Conservation (phyloP, 148 eudicot species). For the Cornus kousa region DNA sequence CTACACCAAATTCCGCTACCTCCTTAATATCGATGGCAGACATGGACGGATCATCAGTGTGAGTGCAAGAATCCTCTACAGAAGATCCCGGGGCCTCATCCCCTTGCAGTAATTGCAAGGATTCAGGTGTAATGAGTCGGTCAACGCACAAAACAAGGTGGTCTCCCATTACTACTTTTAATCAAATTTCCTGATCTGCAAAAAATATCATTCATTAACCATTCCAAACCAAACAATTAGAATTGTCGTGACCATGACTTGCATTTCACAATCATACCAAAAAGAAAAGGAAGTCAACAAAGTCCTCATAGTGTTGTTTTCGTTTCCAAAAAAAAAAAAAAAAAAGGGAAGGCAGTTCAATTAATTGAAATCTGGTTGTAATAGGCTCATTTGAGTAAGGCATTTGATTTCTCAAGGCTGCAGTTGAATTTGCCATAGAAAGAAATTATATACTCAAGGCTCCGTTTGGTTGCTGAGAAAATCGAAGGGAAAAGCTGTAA, state of each 20-base stretch:
- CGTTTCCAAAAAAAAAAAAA: neutral
- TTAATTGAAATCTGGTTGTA: neutral
- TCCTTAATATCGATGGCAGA: slow-evolving; percentile 30
- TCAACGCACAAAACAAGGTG: slow-evolving; percentile 64
- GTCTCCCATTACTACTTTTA: slow-evolving; percentile 49
- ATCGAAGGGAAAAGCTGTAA: neutral
- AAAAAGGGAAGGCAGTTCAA: neutral
- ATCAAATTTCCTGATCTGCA: slow-evolving; percentile 14
- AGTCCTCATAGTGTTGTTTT: no score
- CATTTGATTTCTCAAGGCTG: neutral
- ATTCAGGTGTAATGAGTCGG: slow-evolving; percentile 30
- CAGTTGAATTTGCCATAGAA: neutral
- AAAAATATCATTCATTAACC: slow-evolving; percentile 7
- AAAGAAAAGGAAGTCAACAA: no score
- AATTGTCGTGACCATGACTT: neutral
- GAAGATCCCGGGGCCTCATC: slow-evolving; percentile 36
- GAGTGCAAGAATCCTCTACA: slow-evolving; percentile 29
- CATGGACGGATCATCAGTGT: slow-evolving; percentile 38
- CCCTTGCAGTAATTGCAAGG: slow-evolving; percentile 33
- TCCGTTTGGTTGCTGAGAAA: neutral
- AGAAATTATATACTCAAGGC: neutral
- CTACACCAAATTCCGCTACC: slow-evolving; percentile 27
- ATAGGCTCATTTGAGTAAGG: neutral
- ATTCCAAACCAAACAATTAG: neutral
- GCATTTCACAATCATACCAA: neutral